A percentile compares a stretch with the other conserved stretches of the same genome.
Conservation (phyloP, 495 filamentous ascomycete species). For the Xylaria cubensis region DNA sequence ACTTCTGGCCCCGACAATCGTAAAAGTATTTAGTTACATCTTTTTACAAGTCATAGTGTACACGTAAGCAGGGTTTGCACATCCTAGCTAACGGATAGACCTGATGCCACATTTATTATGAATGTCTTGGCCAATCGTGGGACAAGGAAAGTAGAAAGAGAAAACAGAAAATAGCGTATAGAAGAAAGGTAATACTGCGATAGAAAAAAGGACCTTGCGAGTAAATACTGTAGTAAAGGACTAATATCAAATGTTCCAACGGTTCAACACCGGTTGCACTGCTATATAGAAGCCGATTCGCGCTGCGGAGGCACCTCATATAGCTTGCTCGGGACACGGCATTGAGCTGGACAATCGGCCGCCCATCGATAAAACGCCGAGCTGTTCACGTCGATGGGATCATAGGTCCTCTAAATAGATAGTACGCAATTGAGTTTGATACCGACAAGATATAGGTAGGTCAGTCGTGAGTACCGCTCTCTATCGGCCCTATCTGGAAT, state of each 20-base stretch:
- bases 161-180: background rate
- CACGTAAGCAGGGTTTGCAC: conserved; percentile 5
- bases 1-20: too few species aligned
- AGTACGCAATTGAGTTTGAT: background rate
- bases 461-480: background rate
- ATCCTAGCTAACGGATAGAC: background rate
- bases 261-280: background rate
- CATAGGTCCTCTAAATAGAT: background rate
- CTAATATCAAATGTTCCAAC: background rate
- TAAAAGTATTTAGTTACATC: background rate
- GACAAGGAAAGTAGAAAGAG: background rate
- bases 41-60: background rate
- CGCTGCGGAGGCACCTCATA: background rate
- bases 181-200: background rate
- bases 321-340: background rate
- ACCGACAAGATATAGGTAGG: background rate
- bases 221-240: background rate
- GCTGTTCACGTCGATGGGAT: background rate
- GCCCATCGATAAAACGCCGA: background rate
- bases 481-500: conserved; percentile 7
- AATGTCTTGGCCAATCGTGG: background rate
- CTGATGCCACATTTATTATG: background rate
- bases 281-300: background rate
- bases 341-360: background rate
- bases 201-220: background rate